Percentiles rank a stretch among this genome's conserved stretches.
Conservation (phyloP, 441 rosid genomes). For the Euphorbia celastroides region DNA sequence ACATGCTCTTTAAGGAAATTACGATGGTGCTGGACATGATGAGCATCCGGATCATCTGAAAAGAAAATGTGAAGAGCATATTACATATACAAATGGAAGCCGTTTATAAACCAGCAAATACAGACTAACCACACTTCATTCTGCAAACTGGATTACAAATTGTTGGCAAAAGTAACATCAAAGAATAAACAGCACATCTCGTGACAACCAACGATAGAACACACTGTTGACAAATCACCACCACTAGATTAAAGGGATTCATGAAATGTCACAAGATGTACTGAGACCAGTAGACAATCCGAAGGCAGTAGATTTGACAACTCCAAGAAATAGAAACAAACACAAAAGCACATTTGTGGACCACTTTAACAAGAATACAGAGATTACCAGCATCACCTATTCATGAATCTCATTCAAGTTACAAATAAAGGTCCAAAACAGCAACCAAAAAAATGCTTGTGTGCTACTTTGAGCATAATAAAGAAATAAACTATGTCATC, state of each 20-base stretch:
- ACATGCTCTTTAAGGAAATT: constrained; percentile 87
- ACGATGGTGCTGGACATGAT: constrained; percentile 76
- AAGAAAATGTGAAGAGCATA: constrained; percentile 16
- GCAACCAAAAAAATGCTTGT: neutral
- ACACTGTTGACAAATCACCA: neutral
- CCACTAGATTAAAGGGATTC: neutral
- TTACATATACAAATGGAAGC: neutral
- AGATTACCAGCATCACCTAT: neutral
- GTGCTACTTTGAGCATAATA: neutral
- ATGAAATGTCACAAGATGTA: neutral
- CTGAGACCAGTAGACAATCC: neutral
- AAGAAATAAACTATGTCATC: neutral
- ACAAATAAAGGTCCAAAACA: neutral
- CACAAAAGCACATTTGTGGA: neutral
- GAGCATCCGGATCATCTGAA: constrained; percentile 89
- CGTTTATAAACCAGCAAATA: neutral
- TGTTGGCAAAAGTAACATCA: neutral
- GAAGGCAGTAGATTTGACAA: neutral
- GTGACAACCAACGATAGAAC: neutral
- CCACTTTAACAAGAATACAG: neutral
- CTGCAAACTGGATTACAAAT: neutral
- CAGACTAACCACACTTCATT: neutral
- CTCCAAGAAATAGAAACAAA: neutral
- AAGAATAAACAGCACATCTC: neutral
- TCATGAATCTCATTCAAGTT: neutral